Conservation (phyloP, 2,329 filamentous ascomycete genomes). For the Beauveria sp. region DNA sequence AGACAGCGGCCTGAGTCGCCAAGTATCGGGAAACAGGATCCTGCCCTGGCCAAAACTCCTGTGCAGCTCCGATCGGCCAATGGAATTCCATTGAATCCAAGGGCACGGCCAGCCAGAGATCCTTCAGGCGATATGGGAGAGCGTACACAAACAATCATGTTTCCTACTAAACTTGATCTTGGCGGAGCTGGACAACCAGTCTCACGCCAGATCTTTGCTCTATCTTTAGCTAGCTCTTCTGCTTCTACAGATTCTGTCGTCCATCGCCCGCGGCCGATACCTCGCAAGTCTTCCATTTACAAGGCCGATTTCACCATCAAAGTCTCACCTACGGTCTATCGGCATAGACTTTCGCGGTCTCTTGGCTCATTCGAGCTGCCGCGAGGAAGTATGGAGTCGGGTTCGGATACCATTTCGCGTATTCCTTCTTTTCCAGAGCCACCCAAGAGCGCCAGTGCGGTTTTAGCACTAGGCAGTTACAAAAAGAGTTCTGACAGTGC, state of each 20-base stretch:
- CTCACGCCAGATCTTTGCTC: slow-evolving; percentile 1
- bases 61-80: slow-evolving; percentile 37
- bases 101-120: slow-evolving; percentile 24
- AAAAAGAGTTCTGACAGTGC: background rate
- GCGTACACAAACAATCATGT: background rate
- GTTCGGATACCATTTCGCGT: slow-evolving; percentile 38
- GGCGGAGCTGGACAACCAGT: slow-evolving; percentile 1
- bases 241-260: slow-evolving; percentile 34
- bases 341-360: slow-evolving; percentile 43
- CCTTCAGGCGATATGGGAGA: slow-evolving; percentile 43
- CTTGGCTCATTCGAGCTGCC: slow-evolving; percentile 36
- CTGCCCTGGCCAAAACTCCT: slow-evolving; percentile 25
- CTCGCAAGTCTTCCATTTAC: slow-evolving; percentile 39
- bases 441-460: slow-evolving; percentile 32
- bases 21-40: slow-evolving; percentile 14
- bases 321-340: slow-evolving; percentile 30
- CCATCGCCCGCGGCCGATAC: slow-evolving; percentile 49
- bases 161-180: slow-evolving; percentile 3
- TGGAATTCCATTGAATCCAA: slow-evolving; percentile 42
- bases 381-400: slow-evolving; percentile 38
- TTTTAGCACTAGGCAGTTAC: background rate
- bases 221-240: slow-evolving; percentile 1
- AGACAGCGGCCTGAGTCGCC: slow-evolving; percentile 19
- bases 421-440: slow-evolving; percentile 45
- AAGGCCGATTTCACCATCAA: slow-evolving; percentile 41